Evolutionary conservation across 2,329 filamentous ascomycete species (phyloP).

Genomic region (Metarhizium anisopliae): DNA sequence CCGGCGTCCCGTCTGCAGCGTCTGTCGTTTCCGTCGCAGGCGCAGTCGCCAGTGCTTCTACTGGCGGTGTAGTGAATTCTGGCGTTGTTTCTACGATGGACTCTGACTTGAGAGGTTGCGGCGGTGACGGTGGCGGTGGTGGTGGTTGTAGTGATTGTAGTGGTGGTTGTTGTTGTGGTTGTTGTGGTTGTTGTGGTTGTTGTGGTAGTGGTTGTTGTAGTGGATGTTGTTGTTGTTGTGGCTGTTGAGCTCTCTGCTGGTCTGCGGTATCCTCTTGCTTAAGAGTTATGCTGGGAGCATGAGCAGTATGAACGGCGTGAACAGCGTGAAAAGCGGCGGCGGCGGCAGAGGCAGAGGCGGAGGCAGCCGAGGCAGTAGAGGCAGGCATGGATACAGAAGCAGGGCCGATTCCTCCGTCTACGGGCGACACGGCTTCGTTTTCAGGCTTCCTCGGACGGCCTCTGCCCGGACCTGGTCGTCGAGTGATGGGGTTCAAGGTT

Average conservation of each 20-base stretch:
- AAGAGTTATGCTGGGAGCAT: not conserved
- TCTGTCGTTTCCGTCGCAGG: not conserved
- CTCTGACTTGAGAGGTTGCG: not conserved
- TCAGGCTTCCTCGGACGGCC: conserved; percentile 40
- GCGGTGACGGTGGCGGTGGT: not conserved
- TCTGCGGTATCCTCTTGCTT: not conserved
- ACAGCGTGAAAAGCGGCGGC: too few relatives aligned
- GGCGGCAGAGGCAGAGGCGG: too few relatives aligned
- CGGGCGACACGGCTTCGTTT: not conserved
- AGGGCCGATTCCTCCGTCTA: not conserved
- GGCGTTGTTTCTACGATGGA: not conserved
- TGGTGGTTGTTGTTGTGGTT: too few relatives aligned
- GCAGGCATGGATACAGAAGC: not conserved
- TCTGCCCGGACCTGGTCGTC: conserved; percentile 48
- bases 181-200: too few relatives aligned
- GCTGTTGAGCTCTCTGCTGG: not conserved
- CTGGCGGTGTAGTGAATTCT: not conserved
- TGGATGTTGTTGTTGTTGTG: too few relatives aligned
- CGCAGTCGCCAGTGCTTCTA: not conserved
- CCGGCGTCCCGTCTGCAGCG: not conserved
- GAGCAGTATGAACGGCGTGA: not conserved
- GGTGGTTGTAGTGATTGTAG: too few relatives aligned
- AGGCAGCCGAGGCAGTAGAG: too few relatives aligned
- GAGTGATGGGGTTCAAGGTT: conserved; percentile 48
- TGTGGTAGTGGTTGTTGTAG: too few relatives aligned